Percentiles rank a stretch among this genome's conserved stretches.
phyloP scores from a whole-genome alignment of 345 rosid genomes.

The Gossypioides kirkii region DNA sequence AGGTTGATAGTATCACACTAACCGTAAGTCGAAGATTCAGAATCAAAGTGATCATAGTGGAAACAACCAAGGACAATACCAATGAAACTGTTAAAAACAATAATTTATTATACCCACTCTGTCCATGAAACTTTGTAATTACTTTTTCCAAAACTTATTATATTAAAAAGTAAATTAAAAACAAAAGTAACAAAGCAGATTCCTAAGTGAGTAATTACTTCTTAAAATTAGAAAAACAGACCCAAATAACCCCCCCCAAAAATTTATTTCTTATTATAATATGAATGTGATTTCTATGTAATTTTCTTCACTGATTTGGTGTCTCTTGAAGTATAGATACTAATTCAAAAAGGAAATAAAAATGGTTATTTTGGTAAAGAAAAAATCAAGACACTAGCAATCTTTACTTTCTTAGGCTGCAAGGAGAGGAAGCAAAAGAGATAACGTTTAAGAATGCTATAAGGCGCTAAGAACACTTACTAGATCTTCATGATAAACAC shows the following conservation, averaged over 20 bases:
- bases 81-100: background rate
- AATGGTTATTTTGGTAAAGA: background rate
- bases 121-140: background rate
- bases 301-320: background rate
- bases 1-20: background rate
- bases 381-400: background rate
- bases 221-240: too few relatives aligned
- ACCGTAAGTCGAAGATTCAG: background rate
- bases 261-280: background rate
- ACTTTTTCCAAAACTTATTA: background rate
- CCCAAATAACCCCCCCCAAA: too few relatives aligned
- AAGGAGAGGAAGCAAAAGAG: background rate
- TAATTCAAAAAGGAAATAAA: background rate
- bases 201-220: background rate
- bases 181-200: too few relatives aligned
- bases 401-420: background rate
- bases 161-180: too few relatives aligned
- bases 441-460: background rate
- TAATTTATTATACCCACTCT: background rate
- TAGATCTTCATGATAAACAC: slow-evolving; percentile 73
- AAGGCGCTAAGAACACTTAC: slow-evolving; percentile 29
- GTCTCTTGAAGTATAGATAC: background rate
- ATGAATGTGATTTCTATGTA: background rate
- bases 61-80: background rate
- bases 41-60: background rate